phyloP scores from a whole-genome alignment of 768 basidiomycete species.

The Rhodotorula kratochvilovae region DNA sequence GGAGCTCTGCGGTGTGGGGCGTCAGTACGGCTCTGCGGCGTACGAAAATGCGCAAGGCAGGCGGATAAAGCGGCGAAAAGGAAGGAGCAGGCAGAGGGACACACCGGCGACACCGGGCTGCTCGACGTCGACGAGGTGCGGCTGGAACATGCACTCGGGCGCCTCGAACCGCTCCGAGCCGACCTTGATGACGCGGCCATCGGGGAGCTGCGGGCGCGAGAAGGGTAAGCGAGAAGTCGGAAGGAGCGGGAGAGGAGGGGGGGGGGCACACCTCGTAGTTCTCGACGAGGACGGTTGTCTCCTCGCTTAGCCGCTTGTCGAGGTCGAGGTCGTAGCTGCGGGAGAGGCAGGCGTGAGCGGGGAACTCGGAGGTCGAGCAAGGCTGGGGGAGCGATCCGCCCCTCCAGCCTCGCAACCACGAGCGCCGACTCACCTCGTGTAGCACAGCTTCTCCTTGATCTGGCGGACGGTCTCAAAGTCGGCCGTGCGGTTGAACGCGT shows the following conservation, averaged over 20 bases:
- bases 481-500: constrained; percentile 98
- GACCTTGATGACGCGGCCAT: constrained; percentile 93
- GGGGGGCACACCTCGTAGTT: constrained; percentile 71
- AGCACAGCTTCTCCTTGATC: constrained; percentile 98
- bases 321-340: constrained; percentile 89
- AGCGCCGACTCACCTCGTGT: constrained; percentile 66
- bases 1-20: constrained; percentile 62
- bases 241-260: background rate
- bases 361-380: too few relatives aligned
- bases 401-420: too few relatives aligned
- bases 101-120: constrained; percentile 90
- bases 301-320: constrained; percentile 86
- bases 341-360: background rate
- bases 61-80: too few relatives aligned
- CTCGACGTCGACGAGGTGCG: constrained; percentile 92
- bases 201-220: constrained; percentile 63
- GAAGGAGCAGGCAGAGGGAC: constrained; percentile 36
- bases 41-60: too few relatives aligned
- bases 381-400: too few relatives aligned
- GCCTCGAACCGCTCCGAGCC: constrained; percentile 98
- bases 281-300: constrained; percentile 93
- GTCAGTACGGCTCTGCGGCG: too few relatives aligned
- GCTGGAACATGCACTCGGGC: constrained; percentile 99
- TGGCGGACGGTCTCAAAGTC: constrained; percentile 98
- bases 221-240: background rate